These are phyloP conservation scores for Allium cepa DNA, from an alignment of 106 monocot species.

Conservation along the genomic window DNA sequence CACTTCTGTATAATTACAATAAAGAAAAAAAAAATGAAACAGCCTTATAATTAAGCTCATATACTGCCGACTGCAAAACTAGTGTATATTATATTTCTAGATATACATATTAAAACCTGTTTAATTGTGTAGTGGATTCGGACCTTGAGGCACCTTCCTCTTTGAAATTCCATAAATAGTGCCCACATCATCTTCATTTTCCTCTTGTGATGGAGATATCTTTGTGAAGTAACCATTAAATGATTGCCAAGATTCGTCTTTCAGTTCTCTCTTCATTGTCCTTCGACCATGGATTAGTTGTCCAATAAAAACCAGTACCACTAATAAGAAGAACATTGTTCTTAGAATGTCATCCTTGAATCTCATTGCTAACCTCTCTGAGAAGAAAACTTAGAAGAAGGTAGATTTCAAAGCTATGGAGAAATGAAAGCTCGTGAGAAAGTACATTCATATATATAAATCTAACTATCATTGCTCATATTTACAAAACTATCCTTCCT, in stretches of 20 bases:
- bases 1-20: no score
- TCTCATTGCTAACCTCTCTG: no score
- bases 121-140: slow-evolving; percentile 49
- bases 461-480: no score
- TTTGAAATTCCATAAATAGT: slow-evolving; percentile 23
- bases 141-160: slow-evolving; percentile 33
- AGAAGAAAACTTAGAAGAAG: no score
- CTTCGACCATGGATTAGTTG: slow-evolving; percentile 12
- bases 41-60: neutral
- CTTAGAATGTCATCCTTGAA: no score
- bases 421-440: no score
- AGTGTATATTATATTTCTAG: neutral
- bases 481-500: no score
- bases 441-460: no score
- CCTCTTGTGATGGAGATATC: neutral
- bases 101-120: neutral
- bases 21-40: no score
- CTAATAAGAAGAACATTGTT: slow-evolving; percentile 1
- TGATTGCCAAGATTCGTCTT: neutral
- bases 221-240: slow-evolving; percentile 7
- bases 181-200: neutral
- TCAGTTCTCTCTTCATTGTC: neutral
- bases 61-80: neutral
- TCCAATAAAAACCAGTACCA: slow-evolving; percentile 7
- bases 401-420: no score